Evolutionary conservation across 1,139 yeast species (phyloP).

Genomic region (Geotrichum phurueaensis): DNA sequence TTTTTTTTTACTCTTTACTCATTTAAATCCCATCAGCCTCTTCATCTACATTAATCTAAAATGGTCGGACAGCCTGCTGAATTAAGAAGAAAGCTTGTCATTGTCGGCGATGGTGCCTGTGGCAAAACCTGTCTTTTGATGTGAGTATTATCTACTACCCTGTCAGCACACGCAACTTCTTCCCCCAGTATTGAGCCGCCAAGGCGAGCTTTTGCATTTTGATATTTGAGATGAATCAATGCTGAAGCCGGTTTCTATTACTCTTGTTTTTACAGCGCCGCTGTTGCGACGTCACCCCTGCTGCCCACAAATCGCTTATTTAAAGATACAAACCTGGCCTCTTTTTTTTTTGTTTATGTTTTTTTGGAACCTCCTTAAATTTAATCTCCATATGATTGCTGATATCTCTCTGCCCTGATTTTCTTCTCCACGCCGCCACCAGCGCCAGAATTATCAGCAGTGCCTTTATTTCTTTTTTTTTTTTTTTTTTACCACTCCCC

Average conservation of each 20-base stretch:
- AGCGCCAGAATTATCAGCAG: not conserved
- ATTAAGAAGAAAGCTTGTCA: slow-evolving; percentile 66
- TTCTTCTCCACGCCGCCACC: not conserved
- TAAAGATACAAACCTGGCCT: not conserved
- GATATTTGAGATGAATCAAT: not conserved
- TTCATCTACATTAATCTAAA: not conserved
- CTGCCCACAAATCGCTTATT: not conserved
- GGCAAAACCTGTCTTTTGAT: slow-evolving; percentile 67
- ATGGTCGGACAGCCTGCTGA: slow-evolving; percentile 37
- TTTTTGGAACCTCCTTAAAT: slow-evolving; percentile 13
- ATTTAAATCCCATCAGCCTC: slow-evolving; percentile 9
- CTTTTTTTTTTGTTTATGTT: not conserved
- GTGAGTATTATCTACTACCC: slow-evolving; percentile 9
- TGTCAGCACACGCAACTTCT: not conserved
- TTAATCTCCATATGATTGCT: not conserved
- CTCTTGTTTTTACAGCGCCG: not conserved
- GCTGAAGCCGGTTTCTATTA: not conserved
- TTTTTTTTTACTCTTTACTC: not conserved
- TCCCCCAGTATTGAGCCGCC: not conserved
- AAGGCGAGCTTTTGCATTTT: not conserved
- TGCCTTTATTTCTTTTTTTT: not conserved
- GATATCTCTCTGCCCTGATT: not conserved
- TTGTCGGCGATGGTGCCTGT: slow-evolving; percentile 95
- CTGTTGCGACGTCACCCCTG: not conserved
- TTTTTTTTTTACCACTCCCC: not conserved